Base-by-base conservation (phyloP, 2,329 filamentous ascomycete species). In the Diaporthe sp. region DNA sequence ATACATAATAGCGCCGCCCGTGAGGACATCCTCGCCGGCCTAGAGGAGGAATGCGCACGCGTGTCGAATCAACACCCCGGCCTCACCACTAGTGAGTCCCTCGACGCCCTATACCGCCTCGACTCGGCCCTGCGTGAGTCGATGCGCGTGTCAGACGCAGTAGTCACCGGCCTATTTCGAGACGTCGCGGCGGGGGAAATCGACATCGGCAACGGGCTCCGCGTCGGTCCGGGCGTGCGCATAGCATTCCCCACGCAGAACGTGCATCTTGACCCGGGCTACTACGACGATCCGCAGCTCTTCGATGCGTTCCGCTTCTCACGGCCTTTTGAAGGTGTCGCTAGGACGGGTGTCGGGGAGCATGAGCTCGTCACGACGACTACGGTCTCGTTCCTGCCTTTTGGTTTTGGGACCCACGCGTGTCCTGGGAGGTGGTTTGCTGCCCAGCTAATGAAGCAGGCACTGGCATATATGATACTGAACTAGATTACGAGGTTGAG, bases 401-500 rank as follows among this genome's bases (percentile, higher is more conserved):
- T 42, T 6, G 77, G 76, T 1, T 78, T 77, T 58, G 77, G 76
- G 2, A 76, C 51, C 34, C 72, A 78, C 46, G 74, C 76, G 1
- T 78, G 77, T 34, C 76, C 77, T 4, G 77, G 77, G 6, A 61
- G 77, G 17, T 78, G 75, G 75, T 77, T 74, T 53, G 74, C 72
- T 5, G 58, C 61, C 7, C 75, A 77, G 62, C 65, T 53, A 37
- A 62, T 78, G 34, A 78, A 77, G 65, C 76, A 77, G 49, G 51
- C 73, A 10, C 53, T 78, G 8, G 73, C 73, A 6, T 65, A 77
- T 51, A 62, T 75, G 4, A 46, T 77, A 1, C 17, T 76, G 61
- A 74, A 76, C 61, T 76, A 25, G 25, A 25, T 25, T 25, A 77
- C 13, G 42, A 44, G 12, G 42, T 17, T 44, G 42, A 44, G 42